Conservation (phyloP, 768 basidiomycete species). For the Crucibulum laeve region DNA sequence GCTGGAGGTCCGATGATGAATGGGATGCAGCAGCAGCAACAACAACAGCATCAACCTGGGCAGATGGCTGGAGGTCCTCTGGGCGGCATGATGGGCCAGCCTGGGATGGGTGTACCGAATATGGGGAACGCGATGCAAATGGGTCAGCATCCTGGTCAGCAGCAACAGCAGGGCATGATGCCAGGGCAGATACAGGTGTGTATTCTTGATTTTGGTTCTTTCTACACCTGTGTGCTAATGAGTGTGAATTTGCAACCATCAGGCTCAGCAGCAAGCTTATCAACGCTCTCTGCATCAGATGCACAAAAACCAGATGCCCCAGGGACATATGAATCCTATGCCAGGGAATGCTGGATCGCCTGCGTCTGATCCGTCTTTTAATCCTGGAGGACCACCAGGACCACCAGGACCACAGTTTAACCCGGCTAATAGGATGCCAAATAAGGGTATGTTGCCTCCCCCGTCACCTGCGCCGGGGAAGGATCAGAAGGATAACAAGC, state of each 20-base stretch:
- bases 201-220: constrained; percentile 2
- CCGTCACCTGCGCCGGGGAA: constrained; percentile 36
- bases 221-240: constrained; percentile 4
- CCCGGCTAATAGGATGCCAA: constrained; percentile 29
- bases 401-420: constrained; percentile 22
- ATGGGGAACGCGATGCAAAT: constrained; percentile 16
- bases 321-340: constrained; percentile 20
- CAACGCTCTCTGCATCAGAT: constrained; percentile 21
- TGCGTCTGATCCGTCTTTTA: constrained; percentile 39
- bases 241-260: constrained; percentile 10
- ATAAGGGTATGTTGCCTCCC: constrained; percentile 47
- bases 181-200: constrained; percentile 33
- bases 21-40: constrained; percentile 10
- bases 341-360: constrained; percentile 38
- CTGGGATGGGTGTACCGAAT: constrained; percentile 16
- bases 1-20: constrained; percentile 3
- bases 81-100: constrained; percentile 17
- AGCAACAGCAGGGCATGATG: constrained; percentile 29
- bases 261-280: constrained; percentile 15
- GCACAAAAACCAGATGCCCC: constrained; percentile 30
- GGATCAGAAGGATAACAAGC: constrained; percentile 18
- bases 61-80: not conserved
- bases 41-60: constrained; percentile 5
- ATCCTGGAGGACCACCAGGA: constrained; percentile 22
- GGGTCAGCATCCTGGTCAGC: constrained; percentile 32